Base-by-base conservation (phyloP, 768 basidiomycete species). In the Tulasnella sp. region DNA sequence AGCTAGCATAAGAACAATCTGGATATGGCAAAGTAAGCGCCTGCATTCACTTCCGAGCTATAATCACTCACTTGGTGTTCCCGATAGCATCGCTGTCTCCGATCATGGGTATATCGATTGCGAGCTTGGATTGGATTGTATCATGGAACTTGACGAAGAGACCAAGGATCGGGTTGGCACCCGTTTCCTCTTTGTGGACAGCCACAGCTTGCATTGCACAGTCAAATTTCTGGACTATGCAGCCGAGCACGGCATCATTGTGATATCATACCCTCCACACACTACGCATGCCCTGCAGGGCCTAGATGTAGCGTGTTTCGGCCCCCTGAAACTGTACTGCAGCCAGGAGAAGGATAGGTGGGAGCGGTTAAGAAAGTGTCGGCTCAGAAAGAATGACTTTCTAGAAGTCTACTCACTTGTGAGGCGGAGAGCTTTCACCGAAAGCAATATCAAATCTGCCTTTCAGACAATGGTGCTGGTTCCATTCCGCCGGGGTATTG, bases 181-280 rank as follows among this genome's bases (percentile, higher is more conserved):
- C 12, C 74, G 77, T 0, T 74, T 84, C 0, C 82, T 86, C 8
- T 74, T 82, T 14, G 79, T 86, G 9, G 83, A 86, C 78, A 82
- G 85, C 0, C 85, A 86, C 70, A 81, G 77, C 67, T 84, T 82
- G 0, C 84, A 86, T 70, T 82, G 80, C 72, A 81, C 79, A 4
- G 52, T 70, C 6, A 77, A 71, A 5, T 82, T 85, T 72, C 80
- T 86, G 17, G 72, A 79, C 32, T 69, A 42, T 52, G 62, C 59
- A 0, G 71, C 62, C 3, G 71, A 75, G 0, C 71, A 84, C 72
- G 76, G 79, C 1, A 85, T 86, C 22, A 73, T 79, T 22, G 75
- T 85, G 6, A 73, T 85, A 0, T 83, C 82, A 72, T 85, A 85
- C 77, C 84, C 82, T 17, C 75, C 83, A 22, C 84, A 86, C 73